Evolutionary conservation across 2,329 filamentous ascomycete genomes (phyloP).

Genomic region (Penicillium sp.): DNA sequence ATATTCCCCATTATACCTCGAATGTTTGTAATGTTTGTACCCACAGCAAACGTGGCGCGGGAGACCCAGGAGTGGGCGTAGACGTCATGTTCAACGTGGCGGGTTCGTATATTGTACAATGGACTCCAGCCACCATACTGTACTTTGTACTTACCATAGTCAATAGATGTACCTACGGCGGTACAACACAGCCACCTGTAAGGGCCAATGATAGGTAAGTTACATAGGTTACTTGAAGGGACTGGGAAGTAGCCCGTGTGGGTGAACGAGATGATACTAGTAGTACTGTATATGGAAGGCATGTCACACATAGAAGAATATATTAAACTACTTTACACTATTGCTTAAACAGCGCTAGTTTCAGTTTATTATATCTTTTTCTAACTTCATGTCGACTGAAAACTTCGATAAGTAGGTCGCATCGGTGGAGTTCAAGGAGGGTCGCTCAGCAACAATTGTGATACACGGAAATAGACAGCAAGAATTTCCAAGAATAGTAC

Average conservation of each 20-base stretch:
- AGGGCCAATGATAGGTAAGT: neutral
- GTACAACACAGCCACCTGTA: neutral
- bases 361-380: neutral
- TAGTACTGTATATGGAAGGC: neutral
- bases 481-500: neutral
- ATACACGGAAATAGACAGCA: neutral
- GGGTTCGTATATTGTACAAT: neutral
- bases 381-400: neutral
- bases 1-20: neutral
- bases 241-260: neutral
- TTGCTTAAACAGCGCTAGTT: neutral
- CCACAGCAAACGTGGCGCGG: neutral
- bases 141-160: neutral
- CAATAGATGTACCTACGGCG: neutral
- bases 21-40: neutral
- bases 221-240: too few relatives aligned
- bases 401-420: neutral
- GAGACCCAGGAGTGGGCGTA: neutral
- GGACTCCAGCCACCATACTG: neutral
- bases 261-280: too few relatives aligned
- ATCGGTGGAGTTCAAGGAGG: neutral
- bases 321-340: neutral
- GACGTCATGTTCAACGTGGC: slow-evolving; percentile 2
- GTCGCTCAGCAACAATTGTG: neutral
- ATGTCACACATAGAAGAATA: neutral